These are phyloP conservation scores for Starmera caribaea DNA, from an alignment of 805 yeast species.

Conservation along the genomic window DNA sequence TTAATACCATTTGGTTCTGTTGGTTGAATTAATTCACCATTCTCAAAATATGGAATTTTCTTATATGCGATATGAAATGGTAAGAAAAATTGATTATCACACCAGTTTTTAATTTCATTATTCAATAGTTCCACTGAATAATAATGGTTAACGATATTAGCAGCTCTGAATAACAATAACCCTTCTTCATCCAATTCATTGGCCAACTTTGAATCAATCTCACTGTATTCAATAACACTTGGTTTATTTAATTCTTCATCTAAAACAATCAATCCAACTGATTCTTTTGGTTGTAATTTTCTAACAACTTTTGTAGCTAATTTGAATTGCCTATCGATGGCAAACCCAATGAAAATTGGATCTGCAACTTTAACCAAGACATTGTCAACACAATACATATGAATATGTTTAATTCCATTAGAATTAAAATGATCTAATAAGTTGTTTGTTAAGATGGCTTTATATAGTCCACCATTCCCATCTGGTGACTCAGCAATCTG, in stretches of 20 bases:
- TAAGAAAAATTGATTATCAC: constrained; percentile 47
- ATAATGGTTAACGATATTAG: constrained; percentile 95
- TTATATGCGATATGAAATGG: constrained; percentile 96
- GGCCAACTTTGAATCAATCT: constrained; percentile 68
- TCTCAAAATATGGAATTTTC: constrained; percentile 59
- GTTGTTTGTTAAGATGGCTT: constrained; percentile 59
- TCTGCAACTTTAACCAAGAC: constrained; percentile 88
- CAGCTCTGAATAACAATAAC: constrained; percentile 74
- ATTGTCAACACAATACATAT: constrained; percentile 96
- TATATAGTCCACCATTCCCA: constrained; percentile 96
- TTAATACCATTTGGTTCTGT: constrained; percentile 80
- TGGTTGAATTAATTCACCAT: constrained; percentile 50
- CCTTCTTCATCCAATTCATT: constrained; percentile 50
- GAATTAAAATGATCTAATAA: constrained; percentile 56
- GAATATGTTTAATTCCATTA: constrained; percentile 78
- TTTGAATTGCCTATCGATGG: constrained; percentile 54
- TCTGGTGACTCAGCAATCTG: constrained; percentile 83
- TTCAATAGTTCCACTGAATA: constrained; percentile 72
- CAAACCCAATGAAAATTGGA: constrained; percentile 77
- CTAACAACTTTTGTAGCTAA: constrained; percentile 93
- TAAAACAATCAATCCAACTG: constrained; percentile 85
- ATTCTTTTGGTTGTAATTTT: constrained; percentile 77
- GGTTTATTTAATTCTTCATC: constrained; percentile 49
- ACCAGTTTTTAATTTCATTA: constrained; percentile 58
- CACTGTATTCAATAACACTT: constrained; percentile 92